Evolutionary conservation across 2,329 filamentous ascomycete genomes (phyloP).

Genomic region (Fusarium vanettenii): DNA sequence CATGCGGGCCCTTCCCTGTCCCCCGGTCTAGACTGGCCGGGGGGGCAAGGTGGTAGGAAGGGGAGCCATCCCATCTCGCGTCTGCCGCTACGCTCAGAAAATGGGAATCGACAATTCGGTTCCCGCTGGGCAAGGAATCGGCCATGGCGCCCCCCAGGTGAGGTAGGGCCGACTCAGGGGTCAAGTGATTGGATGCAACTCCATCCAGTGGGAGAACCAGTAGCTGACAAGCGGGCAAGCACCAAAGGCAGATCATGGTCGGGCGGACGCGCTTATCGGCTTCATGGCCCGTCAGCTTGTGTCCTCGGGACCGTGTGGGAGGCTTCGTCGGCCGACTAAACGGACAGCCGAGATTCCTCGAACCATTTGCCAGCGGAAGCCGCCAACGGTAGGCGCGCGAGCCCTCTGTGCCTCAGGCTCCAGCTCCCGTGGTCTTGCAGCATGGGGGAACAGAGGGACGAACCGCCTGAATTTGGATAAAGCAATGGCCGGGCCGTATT

Average conservation of each 20-base stretch:
- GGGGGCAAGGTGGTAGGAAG: too few species aligned
- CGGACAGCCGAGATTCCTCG: slow-evolving; percentile 17
- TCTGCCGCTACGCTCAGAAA: neutral
- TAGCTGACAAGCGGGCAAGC: neutral
- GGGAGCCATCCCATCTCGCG: neutral
- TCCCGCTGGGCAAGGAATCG: neutral
- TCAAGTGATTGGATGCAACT: neutral
- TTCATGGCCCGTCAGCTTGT: slow-evolving; percentile 20
- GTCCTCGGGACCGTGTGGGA: neutral
- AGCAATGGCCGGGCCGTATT: slow-evolving; percentile 23
- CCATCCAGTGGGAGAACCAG: neutral
- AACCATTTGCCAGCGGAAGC: neutral
- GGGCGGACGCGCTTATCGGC: slow-evolving; percentile 19
- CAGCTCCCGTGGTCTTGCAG: neutral
- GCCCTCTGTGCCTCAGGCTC: neutral
- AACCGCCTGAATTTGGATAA: neutral
- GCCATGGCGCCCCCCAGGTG: neutral
- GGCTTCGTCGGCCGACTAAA: slow-evolving; percentile 6
- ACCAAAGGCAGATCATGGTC: neutral
- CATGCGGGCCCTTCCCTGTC: neutral
- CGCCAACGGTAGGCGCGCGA: slow-evolving; percentile 10
- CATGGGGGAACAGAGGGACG: neutral
- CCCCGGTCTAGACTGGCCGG: slow-evolving; percentile 11
- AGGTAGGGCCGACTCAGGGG: slow-evolving; percentile 2
- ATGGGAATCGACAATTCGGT: slow-evolving; percentile 29